These are phyloP conservation scores for Triticum aestivum DNA, from an alignment of 176 grass and related monocot genomes.

Conservation along the genomic window DNA sequence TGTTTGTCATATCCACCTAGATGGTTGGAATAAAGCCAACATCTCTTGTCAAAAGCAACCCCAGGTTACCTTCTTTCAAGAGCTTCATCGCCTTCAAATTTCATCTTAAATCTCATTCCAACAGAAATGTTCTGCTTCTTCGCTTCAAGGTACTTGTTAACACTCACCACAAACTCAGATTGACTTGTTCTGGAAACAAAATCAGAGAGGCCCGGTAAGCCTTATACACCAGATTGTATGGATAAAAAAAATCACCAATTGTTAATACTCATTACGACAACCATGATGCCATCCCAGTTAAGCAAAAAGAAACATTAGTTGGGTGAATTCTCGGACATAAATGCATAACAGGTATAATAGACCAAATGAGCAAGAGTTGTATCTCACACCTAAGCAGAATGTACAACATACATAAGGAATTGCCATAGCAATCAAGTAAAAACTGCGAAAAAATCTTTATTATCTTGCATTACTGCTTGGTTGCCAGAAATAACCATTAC, in stretches of 20 bases:
- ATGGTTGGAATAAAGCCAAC: constrained; percentile 11
- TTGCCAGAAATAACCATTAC: constrained; percentile 8
- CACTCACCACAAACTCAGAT: constrained; percentile 86
- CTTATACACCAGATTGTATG: background rate
- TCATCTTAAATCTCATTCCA: constrained; percentile 97
- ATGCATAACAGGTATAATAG: constrained; percentile 6
- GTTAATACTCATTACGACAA: background rate
- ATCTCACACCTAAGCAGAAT: constrained; percentile 8
- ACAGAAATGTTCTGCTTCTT: constrained; percentile 79
- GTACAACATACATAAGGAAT: background rate
- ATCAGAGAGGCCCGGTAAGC: constrained; percentile 11
- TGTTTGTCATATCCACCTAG: constrained; percentile 12
- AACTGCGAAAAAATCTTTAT: background rate
- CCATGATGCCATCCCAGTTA: constrained; percentile 1
- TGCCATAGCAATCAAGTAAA: background rate
- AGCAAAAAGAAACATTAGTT: background rate
- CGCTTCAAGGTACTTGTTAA: constrained; percentile 91
- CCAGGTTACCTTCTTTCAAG: constrained; percentile 76
- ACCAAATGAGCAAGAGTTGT: background rate
- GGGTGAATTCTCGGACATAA: background rate
- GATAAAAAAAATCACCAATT: background rate
- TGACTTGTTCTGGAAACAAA: constrained; percentile 63
- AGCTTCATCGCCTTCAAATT: constrained; percentile 92
- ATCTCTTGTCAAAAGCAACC: constrained; percentile 22
- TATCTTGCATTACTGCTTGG: background rate